Evolutionary conservation across 2,329 filamentous ascomycete species (phyloP).

Genomic region (Aquanectria penicillioides): DNA sequence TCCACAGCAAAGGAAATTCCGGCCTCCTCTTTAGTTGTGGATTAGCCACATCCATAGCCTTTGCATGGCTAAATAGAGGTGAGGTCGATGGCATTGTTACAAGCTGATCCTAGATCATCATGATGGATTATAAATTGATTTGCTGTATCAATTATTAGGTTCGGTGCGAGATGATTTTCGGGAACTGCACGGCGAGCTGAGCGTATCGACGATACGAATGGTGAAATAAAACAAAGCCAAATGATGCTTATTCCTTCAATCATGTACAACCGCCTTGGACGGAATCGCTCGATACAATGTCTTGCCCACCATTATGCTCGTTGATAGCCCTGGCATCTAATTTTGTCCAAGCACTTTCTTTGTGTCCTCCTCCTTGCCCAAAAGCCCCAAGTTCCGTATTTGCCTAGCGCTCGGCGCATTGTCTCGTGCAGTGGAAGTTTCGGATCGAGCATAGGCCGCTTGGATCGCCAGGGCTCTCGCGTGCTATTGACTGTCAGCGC

Average conservation of each 20-base stretch:
- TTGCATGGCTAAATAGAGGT: no score
- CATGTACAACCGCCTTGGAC: conserved; percentile 30
- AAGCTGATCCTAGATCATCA: no score
- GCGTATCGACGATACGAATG: no score
- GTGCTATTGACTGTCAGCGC: conserved; percentile 63
- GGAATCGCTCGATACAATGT: conserved; percentile 4
- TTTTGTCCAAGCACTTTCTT: conserved; percentile 63
- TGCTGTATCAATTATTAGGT: no score
- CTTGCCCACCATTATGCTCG: conserved; percentile 1
- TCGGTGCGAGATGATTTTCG: no score
- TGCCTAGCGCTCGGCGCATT: conserved; percentile 84
- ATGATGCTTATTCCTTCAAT: conserved; percentile 36
- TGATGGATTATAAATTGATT: no score
- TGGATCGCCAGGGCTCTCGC: conserved; percentile 83
- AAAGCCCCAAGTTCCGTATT: conserved; percentile 85
- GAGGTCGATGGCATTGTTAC: no score
- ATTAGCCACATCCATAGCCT: no score
- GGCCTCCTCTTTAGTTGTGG: no score
- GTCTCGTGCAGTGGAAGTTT: conserved; percentile 79
- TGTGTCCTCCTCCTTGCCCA: conserved; percentile 85
- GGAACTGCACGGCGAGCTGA: no score
- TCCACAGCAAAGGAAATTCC: no score
- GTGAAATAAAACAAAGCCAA: conserved; percentile 18
- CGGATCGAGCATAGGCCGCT: conserved; percentile 83
- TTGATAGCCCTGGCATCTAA: conserved; percentile 28